Percentiles rank a stretch among this genome's conserved stretches.
Evolutionary conservation across 2,329 filamentous ascomycete species (phyloP).

Genomic region (Cyphellophora europaea): DNA sequence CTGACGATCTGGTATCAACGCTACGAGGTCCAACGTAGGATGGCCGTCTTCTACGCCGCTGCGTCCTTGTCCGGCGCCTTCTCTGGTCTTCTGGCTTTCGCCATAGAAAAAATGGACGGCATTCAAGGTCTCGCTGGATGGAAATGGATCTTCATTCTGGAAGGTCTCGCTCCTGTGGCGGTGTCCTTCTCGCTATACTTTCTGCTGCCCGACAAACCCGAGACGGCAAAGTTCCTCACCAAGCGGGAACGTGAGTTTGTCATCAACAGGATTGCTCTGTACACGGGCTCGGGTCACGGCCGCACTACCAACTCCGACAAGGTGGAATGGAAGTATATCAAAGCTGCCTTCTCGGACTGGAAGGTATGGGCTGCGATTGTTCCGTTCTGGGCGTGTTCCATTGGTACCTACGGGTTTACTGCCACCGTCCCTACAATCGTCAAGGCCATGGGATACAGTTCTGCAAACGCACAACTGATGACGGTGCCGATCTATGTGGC

Average conservation of each 20-base stretch:
- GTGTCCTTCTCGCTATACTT: slow-evolving; percentile 33
- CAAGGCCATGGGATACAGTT: slow-evolving; percentile 27
- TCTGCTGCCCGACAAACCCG: slow-evolving; percentile 34
- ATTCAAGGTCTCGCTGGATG: slow-evolving; percentile 29
- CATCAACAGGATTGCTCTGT: slow-evolving; percentile 8
- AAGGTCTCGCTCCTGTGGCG: slow-evolving; percentile 36
- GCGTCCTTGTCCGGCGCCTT: slow-evolving; percentile 29
- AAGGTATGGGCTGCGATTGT: neutral
- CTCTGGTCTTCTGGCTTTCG: slow-evolving; percentile 57
- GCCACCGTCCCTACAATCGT: slow-evolving; percentile 29
- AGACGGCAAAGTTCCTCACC: slow-evolving; percentile 30
- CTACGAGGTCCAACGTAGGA: slow-evolving; percentile 26
- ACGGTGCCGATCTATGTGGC: slow-evolving; percentile 47
- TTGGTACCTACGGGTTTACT: slow-evolving; percentile 31
- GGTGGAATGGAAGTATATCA: too few species aligned
- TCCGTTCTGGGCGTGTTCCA: slow-evolving; percentile 10
- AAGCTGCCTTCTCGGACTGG: too few species aligned
- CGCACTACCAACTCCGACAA: neutral
- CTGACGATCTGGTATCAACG: slow-evolving; percentile 25
- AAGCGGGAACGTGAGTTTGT: slow-evolving; percentile 10
- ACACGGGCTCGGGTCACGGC: slow-evolving; percentile 1
- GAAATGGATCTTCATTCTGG: slow-evolving; percentile 50
- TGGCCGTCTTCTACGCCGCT: slow-evolving; percentile 22
- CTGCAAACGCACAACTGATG: neutral
- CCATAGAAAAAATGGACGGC: slow-evolving; percentile 42